Percentiles rank a stretch among this genome's conserved stretches.
These are phyloP conservation scores for Xylaria flabelliformis DNA, from an alignment of 495 filamentous ascomycete species.

Conservation along the genomic window DNA sequence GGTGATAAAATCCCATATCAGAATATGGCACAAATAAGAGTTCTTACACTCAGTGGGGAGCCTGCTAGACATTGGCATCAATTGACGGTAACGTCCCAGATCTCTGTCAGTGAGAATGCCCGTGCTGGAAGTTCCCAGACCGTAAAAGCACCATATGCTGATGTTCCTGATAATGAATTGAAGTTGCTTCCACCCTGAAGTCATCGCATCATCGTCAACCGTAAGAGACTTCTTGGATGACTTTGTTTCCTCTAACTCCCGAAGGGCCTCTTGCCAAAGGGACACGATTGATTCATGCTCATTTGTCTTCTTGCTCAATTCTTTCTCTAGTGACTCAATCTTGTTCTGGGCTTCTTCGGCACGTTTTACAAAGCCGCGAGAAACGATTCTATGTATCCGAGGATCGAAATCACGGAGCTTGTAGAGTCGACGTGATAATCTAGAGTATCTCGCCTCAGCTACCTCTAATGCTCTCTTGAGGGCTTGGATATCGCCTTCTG, in stretches of 20 bases:
- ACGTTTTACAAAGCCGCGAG: not conserved
- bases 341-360: not conserved
- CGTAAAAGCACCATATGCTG: not conserved
- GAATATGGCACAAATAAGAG: not conserved
- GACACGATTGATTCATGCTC: not conserved
- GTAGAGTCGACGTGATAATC: too few species aligned
- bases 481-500: not conserved
- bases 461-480: not conserved
- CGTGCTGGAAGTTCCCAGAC: not conserved
- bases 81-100: not conserved
- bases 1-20: constrained; percentile 14
- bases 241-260: not conserved
- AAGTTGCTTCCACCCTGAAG: constrained; percentile 17
- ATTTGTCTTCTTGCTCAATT: not conserved
- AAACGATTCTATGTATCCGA: not conserved
- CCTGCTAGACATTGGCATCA: not conserved
- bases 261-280: not conserved
- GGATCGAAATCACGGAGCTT: not conserved
- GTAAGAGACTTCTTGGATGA: not conserved
- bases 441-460: not conserved
- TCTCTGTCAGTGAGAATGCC: not conserved
- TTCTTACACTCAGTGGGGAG: too few species aligned
- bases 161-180: constrained; percentile 3
- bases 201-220: constrained; percentile 1
- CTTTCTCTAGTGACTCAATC: not conserved